Percentiles rank a stretch among this genome's conserved stretches.
Evolutionary conservation across 2,329 filamentous ascomycete genomes (phyloP).

Genomic region (Endothia cerciana): DNA sequence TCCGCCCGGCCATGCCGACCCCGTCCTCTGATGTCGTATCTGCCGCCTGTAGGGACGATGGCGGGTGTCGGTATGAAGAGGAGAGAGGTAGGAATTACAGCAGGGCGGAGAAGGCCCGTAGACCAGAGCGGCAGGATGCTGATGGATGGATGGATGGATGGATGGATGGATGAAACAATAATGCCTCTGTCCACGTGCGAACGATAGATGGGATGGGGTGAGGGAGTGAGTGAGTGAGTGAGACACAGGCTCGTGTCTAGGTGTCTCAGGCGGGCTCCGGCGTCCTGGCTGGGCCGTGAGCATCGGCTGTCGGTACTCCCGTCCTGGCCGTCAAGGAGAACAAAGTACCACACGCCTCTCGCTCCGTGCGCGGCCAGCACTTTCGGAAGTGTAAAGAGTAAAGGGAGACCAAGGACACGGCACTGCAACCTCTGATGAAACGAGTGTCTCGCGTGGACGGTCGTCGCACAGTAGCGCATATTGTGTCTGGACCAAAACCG

Average conservation of each 20-base stretch:
- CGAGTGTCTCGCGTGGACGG: not conserved
- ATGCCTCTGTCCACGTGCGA: too few species aligned
- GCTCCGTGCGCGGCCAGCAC: too few species aligned
- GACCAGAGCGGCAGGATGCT: too few species aligned
- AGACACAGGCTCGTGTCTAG: not conserved
- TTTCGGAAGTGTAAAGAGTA: too few species aligned
- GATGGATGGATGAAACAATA: too few species aligned
- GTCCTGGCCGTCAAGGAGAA: not conserved
- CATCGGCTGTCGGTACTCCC: not conserved
- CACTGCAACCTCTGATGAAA: too few species aligned
- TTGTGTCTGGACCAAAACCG: not conserved
- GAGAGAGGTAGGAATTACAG: too few species aligned
- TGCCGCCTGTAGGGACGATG: not conserved
- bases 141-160: too few species aligned
- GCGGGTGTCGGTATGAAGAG: too few species aligned
- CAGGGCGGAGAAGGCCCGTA: too few species aligned
- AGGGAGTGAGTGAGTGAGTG: not conserved
- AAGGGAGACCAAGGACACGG: too few species aligned
- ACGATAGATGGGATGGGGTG: not conserved
- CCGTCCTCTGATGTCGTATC: not conserved
- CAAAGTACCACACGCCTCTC: too few species aligned
- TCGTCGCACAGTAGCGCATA: not conserved
- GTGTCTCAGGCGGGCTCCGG: conserved; percentile 6
- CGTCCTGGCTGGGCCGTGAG: not conserved
- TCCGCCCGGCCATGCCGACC: conserved; percentile 11